Evolutionary conservation across 2,329 filamentous ascomycete genomes (phyloP).

Genomic region (Fusarium haematococcum): DNA sequence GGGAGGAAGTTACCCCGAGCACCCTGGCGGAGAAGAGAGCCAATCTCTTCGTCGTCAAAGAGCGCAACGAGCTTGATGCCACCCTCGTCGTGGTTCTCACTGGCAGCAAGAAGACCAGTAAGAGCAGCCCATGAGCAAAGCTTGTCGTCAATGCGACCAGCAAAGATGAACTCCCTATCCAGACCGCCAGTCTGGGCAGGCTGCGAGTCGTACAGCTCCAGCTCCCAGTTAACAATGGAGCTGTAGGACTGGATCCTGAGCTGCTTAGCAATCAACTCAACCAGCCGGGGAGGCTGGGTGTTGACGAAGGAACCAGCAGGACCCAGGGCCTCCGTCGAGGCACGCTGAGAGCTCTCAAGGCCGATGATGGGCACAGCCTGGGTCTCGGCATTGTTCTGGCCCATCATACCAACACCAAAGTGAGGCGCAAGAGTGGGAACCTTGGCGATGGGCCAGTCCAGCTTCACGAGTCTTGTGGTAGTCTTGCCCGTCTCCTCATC

Average conservation of each 20-base stretch:
- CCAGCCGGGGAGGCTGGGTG: constrained; percentile 86
- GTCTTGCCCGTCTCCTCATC: constrained; percentile 81
- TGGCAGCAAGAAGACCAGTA: constrained; percentile 80
- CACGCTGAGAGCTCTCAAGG: constrained; percentile 74
- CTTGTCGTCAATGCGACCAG: constrained; percentile 96
- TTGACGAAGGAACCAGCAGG: constrained; percentile 78
- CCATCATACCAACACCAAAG: constrained; percentile 82
- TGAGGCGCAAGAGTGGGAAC: constrained; percentile 94
- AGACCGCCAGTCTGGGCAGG: constrained; percentile 86
- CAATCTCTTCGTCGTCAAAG: constrained; percentile 98
- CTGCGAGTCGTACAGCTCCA: constrained; percentile 93
- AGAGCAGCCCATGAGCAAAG: constrained; percentile 95
- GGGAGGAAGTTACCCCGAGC: constrained; percentile 91
- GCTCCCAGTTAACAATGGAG: constrained; percentile 93
- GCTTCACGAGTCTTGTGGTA: constrained; percentile 83
- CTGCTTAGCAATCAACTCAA: constrained; percentile 83
- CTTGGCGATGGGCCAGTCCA: constrained; percentile 93
- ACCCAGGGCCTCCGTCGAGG: constrained; percentile 61
- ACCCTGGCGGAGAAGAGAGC: constrained; percentile 89
- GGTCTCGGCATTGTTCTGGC: constrained; percentile 83
- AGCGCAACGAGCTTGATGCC: constrained; percentile 91
- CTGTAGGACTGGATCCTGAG: constrained; percentile 78
- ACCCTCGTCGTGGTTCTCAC: constrained; percentile 67
- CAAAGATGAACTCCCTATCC: constrained; percentile 94
- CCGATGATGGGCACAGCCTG: constrained; percentile 95